phyloP scores from a whole-genome alignment of 2,329 filamentous ascomycete species.

The Botrytis galanthina region DNA sequence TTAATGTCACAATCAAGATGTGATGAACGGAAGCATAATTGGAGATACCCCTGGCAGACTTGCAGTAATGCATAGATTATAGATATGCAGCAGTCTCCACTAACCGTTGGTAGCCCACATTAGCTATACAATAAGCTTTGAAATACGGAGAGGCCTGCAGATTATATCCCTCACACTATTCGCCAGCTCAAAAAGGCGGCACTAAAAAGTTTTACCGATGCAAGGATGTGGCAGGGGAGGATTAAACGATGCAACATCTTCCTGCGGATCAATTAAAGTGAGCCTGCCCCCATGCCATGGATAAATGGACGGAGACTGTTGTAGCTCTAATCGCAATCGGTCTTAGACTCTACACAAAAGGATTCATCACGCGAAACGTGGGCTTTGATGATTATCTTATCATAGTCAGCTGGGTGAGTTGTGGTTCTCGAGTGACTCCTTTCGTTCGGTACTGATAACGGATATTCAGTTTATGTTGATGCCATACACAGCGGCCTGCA shows the following conservation, averaged over 20 bases:
- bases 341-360: conserved; percentile 23
- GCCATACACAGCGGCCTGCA: conserved; percentile 18
- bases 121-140: not conserved
- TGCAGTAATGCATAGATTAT: not conserved
- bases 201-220: not conserved
- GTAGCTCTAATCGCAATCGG: conserved; percentile 21
- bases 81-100: not conserved
- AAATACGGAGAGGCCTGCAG: not conserved
- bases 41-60: not conserved
- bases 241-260: not conserved
- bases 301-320: conserved; percentile 22
- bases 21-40: not conserved
- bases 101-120: not conserved
- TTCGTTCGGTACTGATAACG: not conserved
- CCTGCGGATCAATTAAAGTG: not conserved
- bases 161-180: not conserved
- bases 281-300: not conserved
- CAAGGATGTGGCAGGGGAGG: not conserved
- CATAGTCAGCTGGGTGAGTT: conserved; percentile 20
- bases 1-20: not conserved
- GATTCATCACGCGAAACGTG: conserved; percentile 10
- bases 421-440: not conserved
- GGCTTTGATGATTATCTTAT: conserved; percentile 26
- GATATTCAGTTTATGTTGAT: conserved; percentile 22
- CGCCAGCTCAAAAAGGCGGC: not conserved